Base-by-base conservation (phyloP, 83 land plant genomes). In the Picea abies region DNA sequence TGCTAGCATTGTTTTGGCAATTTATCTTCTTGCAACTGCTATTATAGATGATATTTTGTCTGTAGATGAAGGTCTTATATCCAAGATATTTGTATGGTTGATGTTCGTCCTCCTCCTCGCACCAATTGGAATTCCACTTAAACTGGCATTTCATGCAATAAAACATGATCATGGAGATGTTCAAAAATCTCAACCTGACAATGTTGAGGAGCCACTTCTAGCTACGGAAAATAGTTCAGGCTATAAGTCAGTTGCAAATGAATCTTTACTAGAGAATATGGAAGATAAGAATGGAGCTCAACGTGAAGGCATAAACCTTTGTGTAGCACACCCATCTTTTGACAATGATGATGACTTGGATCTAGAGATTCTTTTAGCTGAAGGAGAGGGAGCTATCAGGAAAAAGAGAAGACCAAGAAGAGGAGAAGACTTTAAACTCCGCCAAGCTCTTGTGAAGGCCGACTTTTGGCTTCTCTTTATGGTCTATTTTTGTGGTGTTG, bases 301-400 rank as follows among this genome's bases (percentile, higher is more conserved):
- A n/a, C 17, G 39, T 71, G 10, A 17, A 47, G 1, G 39, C 32
- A 0, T 29, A 1, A 29, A 29, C 1, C 1, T 29, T n/a, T n/a
- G n/a, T n/a, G n/a, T n/a, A n/a, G 9, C 41, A 5, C 75, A 70
- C n/a, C 47, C 49, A n/a, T 17, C 39, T n/a, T 16, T 70, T 70
- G 52, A 58, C 16, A 4, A 39, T 4, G 2, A 2, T 16, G 90
- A 86, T 29, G 23, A 64, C 10, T 72, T 84, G 2, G 91, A 94
- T 60, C 73, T 90, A 37, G 91, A 85, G 22, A 78, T 87, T 25
- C 91, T 94, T 61, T 84, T 94, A 32, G 96, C 96, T 16, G 90
- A 82, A 39, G 96, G 96, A 12, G 96, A 93, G 68, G 96, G 96
- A 19, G 96, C 96, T 17, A 84, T 87, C 16, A 68, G 58, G 68